Conservation (phyloP, 179 eudicot genomes). For the Beta lomatogona region DNA sequence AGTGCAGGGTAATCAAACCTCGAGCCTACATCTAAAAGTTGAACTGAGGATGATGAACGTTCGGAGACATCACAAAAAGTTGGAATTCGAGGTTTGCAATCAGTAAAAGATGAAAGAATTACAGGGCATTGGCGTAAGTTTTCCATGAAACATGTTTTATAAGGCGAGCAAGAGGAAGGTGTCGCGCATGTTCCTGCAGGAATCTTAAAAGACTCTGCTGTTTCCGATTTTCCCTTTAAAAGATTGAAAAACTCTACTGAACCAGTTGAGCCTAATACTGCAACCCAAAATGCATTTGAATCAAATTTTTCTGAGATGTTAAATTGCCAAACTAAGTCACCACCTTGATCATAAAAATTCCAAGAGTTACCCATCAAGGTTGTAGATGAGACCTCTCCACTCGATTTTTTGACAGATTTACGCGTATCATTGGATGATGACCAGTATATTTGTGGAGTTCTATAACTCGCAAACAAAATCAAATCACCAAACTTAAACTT, state of each 20-base stretch:
- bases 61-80: background rate
- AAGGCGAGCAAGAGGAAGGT: slow-evolving; percentile 6
- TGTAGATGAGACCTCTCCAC: background rate
- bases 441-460: slow-evolving; percentile 7
- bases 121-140: slow-evolving; percentile 20
- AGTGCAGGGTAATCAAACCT: slow-evolving; percentile 12
- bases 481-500: background rate
- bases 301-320: background rate
- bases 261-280: slow-evolving; percentile 1
- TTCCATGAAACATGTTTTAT: background rate
- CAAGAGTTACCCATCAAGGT: slow-evolving; percentile 11
- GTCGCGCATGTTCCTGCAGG: slow-evolving; percentile 1
- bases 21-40: slow-evolving; percentile 10
- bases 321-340: slow-evolving; percentile 6
- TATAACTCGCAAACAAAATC: slow-evolving; percentile 7
- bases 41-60: background rate
- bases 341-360: background rate
- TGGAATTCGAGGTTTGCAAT: slow-evolving; percentile 6
- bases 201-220: background rate
- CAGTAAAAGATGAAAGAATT: slow-evolving; percentile 4
- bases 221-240: background rate
- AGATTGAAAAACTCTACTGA: slow-evolving; percentile 14
- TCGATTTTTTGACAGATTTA: background rate
- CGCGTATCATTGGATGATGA: slow-evolving; percentile 3
- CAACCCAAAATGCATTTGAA: slow-evolving; percentile 8